Evolutionary conservation across 768 basidiomycete genomes (phyloP).

Genomic region (Lactarius psammicola): DNA sequence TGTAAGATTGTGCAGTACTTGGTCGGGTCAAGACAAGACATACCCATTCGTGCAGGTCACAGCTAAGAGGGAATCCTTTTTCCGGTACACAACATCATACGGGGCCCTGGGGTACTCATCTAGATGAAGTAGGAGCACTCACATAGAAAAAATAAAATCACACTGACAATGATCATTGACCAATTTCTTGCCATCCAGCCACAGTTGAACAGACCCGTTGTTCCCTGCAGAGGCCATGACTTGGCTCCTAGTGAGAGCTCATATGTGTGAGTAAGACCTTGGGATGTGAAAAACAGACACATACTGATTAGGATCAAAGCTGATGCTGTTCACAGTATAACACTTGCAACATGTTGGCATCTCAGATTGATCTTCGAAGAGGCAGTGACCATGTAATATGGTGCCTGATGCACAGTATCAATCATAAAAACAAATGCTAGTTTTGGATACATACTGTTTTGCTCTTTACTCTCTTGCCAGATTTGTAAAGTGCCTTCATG

Average conservation of each 20-base stretch:
- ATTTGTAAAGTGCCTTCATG: slow-evolving; percentile 25
- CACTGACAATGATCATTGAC: slow-evolving; percentile 7
- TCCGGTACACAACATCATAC: slow-evolving; percentile 19
- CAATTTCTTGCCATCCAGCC: slow-evolving; percentile 17
- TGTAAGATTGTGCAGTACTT: background rate
- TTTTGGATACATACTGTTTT: slow-evolving; percentile 9
- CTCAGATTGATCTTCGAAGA: background rate
- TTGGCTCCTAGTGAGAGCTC: background rate
- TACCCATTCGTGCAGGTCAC: slow-evolving; percentile 26
- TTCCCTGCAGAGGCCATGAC: slow-evolving; percentile 26
- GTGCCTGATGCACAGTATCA: slow-evolving; percentile 4
- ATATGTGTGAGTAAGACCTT: background rate
- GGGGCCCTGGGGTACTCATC: slow-evolving; percentile 21
- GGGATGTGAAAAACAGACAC: background rate
- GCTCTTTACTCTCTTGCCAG: slow-evolving; percentile 10
- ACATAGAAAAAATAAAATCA: background rate
- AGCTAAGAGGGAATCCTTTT: slow-evolving; percentile 21
- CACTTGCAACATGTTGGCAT: slow-evolving; percentile 15
- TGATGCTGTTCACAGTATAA: slow-evolving; percentile 26
- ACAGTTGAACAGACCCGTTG: slow-evolving; percentile 22
- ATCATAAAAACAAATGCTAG: background rate
- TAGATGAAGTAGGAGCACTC: background rate
- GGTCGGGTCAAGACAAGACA: background rate
- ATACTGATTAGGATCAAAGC: slow-evolving; percentile 29
- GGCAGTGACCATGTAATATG: slow-evolving; percentile 25